Base-by-base conservation (phyloP, 352 stramenopile species). In the Saprolegnia diclina region DNA sequence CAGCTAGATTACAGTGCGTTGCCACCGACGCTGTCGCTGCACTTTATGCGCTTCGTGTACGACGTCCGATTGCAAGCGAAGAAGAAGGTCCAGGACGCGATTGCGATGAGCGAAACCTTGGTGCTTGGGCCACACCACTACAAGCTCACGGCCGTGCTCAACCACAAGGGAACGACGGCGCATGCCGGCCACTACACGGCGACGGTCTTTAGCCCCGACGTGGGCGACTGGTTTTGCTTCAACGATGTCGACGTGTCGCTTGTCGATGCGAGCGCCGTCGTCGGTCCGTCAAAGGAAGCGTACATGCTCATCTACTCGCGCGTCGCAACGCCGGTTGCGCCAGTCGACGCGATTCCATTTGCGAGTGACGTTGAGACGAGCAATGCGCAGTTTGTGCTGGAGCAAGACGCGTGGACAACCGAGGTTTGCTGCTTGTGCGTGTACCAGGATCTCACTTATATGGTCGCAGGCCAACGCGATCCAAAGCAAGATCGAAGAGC, bases 11-110 rank as follows among this genome's bases (percentile, higher is more conserved):
- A 76, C 4, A 72, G 74, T 19, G 76, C 76, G 2, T 48, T 93
- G 16, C 84, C 88, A 10, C 76, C 82, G 18, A 85, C 87, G 0
- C 76, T 96, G 37, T 92, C 80, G 64, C 65, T 96, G 18, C 88
- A 94, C 54, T 71, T 96, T 4, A 85, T 95, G 76, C 78, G 88
- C 7, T 96, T 94, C 50, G 85, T 95, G 19, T 96, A 92, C 72
- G 87, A 95, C 64, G 77, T 81, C 0, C 79, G 85, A 38, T 80
- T 79, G 2, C 78, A 80, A 13, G 73, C 77, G 9, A 95, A 92
- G 70, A 94, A 94, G 66, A 96, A 96, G 56, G 66, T 96, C 19
- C 63, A 94, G 82, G 86, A 95, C 66, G 77, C 89, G n/a, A 91
- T 96, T 57, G 87, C 90, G 71, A 85, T 94, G 16, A 76, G 85